Base-by-base conservation (phyloP, 306 rosid species). In the Gynostemma pentaphyllum region DNA sequence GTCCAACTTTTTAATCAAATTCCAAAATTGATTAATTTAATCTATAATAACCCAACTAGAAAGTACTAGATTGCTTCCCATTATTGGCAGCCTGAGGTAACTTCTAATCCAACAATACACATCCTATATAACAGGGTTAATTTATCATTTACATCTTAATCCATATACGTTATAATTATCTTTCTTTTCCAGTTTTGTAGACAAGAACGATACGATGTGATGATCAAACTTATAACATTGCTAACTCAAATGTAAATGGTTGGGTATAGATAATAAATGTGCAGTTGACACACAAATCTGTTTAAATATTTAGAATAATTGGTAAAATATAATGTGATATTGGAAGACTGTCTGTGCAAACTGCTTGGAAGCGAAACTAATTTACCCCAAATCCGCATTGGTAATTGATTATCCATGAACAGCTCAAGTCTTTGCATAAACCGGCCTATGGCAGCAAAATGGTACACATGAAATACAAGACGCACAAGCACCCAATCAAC, bases 401-500 rank as follows among this genome's bases (percentile, higher is more conserved):
- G 66, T 23, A 60, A 60, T 60, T 13, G 66, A 60, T 19, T 52
- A n/a, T 28, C 60, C 19, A 28, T 26, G n/a, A n/a, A n/a, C n/a
- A n/a, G n/a, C n/a, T 60, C 49, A 61, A 11, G 23, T 22, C 22
- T 19, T 14, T 40, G 36, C 22, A 39, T 3, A 32, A 32, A 1
- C 15, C 9, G 45, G 63, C 18, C 45, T 18, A 56, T 34, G n/a
- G n/a, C 30, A 45, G n/a, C n/a, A 56, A 61, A 26, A 40, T 61
- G 21, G 40, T 23, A 61, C 22, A 61, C 40, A 61, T 61, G 36
- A 40, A 61, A 40, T 22, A 7, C 49, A 49, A 72, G 71, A 64
- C 53, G 66, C 40, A 11, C 65, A 41, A 41, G 49, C 66, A 50
- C 27, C 36, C 66, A 53, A 12, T 45, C 24, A 40, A 60, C 59